These are phyloP conservation scores for Rosa hybrid DNA, from an alignment of 331 rosid genomes.

Conservation along the genomic window DNA sequence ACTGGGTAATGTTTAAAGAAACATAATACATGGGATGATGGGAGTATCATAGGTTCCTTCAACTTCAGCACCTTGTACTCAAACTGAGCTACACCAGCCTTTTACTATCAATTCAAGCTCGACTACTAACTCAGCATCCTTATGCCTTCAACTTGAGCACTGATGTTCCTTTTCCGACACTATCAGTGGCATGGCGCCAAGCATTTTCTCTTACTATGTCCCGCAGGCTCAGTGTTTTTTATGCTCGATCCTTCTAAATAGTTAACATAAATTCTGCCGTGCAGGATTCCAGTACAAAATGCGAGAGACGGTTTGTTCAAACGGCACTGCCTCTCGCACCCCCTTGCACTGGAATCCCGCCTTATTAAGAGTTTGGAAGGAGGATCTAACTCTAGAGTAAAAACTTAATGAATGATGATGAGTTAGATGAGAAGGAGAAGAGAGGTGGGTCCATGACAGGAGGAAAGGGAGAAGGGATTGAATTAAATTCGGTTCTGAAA, in stretches of 20 bases:
- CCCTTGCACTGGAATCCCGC: neutral
- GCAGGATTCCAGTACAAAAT: neutral
- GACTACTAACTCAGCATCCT: neutral
- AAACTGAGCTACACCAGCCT: neutral
- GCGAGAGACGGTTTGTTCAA: neutral
- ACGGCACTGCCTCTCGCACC: neutral
- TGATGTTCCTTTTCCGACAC: neutral
- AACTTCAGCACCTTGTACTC: neutral
- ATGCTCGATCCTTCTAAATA: neutral
- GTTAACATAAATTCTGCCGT: neutral
- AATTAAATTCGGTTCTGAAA: neutral
- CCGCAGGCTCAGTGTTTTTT: neutral
- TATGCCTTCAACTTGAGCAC: neutral
- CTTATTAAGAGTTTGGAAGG: no score
- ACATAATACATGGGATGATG: no score
- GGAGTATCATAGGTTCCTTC: neutral
- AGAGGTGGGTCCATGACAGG: neutral
- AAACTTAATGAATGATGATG: neutral
- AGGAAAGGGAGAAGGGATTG: neutral
- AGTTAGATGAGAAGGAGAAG: neutral
- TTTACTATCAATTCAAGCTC: neutral
- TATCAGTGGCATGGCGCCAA: neutral
- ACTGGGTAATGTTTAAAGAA: neutral
- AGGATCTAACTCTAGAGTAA: neutral
- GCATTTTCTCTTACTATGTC: neutral